These are phyloP conservation scores for Saccharomyces hybrid DNA, from an alignment of 1,139 yeast species.

Conservation along the genomic window DNA sequence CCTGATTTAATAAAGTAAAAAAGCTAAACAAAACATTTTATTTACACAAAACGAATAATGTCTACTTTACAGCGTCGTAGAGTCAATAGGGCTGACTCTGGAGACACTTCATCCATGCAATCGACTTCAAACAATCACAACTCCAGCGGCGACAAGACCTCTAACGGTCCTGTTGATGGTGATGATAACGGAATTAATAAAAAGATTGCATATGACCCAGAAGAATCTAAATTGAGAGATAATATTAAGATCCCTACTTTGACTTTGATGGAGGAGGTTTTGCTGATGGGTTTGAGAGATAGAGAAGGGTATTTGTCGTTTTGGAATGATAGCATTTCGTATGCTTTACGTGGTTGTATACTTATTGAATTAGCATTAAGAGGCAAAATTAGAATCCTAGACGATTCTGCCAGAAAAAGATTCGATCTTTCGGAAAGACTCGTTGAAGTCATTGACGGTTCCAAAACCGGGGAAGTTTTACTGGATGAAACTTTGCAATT, in stretches of 20 bases:
- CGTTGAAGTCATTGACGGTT: slow-evolving; percentile 77
- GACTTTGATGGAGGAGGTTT: slow-evolving; percentile 93
- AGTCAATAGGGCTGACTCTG: slow-evolving; percentile 31
- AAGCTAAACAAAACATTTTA: not conserved
- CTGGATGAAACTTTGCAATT: slow-evolving; percentile 87
- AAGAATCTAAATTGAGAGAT: slow-evolving; percentile 38
- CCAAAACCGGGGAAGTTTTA: slow-evolving; percentile 89
- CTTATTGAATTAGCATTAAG: slow-evolving; percentile 86
- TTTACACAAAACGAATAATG: slow-evolving; percentile 16
- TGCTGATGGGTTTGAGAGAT: slow-evolving; percentile 87
- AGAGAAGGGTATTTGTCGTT: slow-evolving; percentile 92
- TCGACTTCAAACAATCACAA: not conserved
- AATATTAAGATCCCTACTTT: slow-evolving; percentile 52
- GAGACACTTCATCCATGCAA: slow-evolving; percentile 4
- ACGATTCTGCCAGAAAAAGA: slow-evolving; percentile 89
- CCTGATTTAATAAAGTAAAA: not conserved
- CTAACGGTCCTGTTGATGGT: slow-evolving; percentile 14
- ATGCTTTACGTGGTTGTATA: slow-evolving; percentile 92
- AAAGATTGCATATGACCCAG: slow-evolving; percentile 79
- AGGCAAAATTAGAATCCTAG: slow-evolving; percentile 79
- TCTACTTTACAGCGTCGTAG: slow-evolving; percentile 45
- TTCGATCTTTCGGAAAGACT: slow-evolving; percentile 82
- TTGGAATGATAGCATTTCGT: slow-evolving; percentile 97
- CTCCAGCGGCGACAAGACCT: slow-evolving; percentile 3
- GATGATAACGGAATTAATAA: slow-evolving; percentile 15